Percentiles rank a stretch among this genome's conserved stretches.
phyloP scores from a whole-genome alignment of 2,329 filamentous ascomycete species.

The Xylariomycetidae sp. region DNA sequence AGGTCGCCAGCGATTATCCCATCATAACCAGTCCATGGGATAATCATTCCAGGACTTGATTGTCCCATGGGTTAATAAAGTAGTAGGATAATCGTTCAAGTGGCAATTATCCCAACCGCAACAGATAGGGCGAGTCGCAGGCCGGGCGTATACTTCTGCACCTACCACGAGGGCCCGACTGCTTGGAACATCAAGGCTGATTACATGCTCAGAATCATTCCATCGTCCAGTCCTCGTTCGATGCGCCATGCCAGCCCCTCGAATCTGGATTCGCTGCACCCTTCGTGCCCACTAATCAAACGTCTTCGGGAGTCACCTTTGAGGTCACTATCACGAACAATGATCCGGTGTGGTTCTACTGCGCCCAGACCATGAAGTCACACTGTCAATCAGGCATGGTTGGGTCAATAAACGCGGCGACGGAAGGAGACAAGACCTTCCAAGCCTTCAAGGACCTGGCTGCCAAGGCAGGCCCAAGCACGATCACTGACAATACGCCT shows the following conservation, averaged over 20 bases:
- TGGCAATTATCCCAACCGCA: no score
- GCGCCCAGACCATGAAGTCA: slow-evolving; percentile 26
- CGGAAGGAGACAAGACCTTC: slow-evolving; percentile 29
- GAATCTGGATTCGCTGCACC: slow-evolving; percentile 29
- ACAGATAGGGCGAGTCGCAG: no score
- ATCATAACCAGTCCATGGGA: no score
- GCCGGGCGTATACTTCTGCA: no score
- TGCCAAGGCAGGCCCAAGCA: slow-evolving; percentile 26
- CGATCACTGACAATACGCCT: slow-evolving; percentile 27
- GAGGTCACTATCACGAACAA: slow-evolving; percentile 25
- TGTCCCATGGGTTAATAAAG: no score
- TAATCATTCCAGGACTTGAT: no score
- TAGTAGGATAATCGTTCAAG: no score
- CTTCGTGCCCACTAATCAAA: slow-evolving; percentile 29
- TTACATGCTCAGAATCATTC: slow-evolving; percentile 25
- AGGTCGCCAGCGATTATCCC: no score
- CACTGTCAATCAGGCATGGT: slow-evolving; percentile 40
- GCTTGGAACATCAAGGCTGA: not conserved
- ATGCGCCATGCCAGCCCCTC: slow-evolving; percentile 33
- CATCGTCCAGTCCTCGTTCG: slow-evolving; percentile 34
- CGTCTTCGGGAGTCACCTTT: slow-evolving; percentile 27
- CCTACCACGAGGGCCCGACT: not conserved
- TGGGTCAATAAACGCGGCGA: slow-evolving; percentile 38
- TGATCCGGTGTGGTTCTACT: slow-evolving; percentile 34
- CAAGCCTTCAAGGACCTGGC: slow-evolving; percentile 30